These are phyloP conservation scores for Xylariomycetidae sp. DNA, from an alignment of 2,329 filamentous ascomycete species.

Conservation along the genomic window DNA sequence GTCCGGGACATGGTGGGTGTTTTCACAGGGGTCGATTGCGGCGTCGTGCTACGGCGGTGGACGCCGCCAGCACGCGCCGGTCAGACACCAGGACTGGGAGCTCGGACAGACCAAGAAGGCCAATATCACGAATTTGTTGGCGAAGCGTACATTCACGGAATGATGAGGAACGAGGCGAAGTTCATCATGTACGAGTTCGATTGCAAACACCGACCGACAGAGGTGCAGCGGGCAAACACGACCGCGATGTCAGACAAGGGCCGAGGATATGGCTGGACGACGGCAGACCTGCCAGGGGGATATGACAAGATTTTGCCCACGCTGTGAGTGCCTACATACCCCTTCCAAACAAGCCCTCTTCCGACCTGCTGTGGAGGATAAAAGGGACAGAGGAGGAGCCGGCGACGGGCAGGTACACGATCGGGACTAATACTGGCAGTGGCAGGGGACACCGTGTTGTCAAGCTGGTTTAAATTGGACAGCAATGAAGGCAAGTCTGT, in stretches of 20 bases:
- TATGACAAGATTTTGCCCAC: conserved; percentile 17
- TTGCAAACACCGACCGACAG: conserved; percentile 13
- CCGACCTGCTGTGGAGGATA: too few species aligned
- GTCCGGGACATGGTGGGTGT: conserved; percentile 13
- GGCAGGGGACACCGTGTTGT: too few species aligned
- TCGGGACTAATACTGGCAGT: too few species aligned
- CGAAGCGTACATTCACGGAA: conserved; percentile 18
- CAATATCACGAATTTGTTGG: conserved; percentile 17
- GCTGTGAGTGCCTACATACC: too few species aligned
- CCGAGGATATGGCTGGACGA: conserved; percentile 14
- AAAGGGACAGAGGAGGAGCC: too few species aligned
- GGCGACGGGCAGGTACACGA: too few species aligned
- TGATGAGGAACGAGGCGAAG: conserved; percentile 18
- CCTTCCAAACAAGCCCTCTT: too few species aligned
- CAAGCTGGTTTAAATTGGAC: too few species aligned
- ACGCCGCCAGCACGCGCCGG: background rate
- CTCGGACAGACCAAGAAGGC: background rate
- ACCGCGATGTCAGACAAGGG: conserved; percentile 8
- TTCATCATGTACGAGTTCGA: conserved; percentile 18
- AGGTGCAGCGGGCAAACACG: conserved; percentile 8
- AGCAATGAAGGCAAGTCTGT: too few species aligned
- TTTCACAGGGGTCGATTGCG: conserved; percentile 11
- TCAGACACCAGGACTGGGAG: background rate
- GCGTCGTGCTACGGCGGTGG: conserved; percentile 8
- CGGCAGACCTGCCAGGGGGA: conserved; percentile 8